Evolutionary conservation across 345 rosid genomes (phyloP).

Genomic region (Eutrema yunnanense): DNA sequence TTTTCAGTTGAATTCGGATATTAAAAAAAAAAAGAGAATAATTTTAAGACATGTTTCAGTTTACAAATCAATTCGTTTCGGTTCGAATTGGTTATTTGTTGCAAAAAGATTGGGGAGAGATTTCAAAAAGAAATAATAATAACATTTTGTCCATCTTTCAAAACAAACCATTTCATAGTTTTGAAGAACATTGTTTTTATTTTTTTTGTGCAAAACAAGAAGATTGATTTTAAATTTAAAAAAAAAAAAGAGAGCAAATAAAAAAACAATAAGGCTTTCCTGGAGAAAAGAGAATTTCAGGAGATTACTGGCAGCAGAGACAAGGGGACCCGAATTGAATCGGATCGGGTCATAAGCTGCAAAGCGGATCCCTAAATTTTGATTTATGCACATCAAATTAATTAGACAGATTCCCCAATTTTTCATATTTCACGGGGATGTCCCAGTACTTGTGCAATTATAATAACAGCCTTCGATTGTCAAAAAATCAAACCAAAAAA

Average conservation of each 20-base stretch:
- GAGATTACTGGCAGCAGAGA: constrained; percentile 36
- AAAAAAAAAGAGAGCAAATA: too few species aligned
- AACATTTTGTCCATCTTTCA: background rate
- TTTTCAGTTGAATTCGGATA: too few species aligned
- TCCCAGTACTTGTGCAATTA: constrained; percentile 35
- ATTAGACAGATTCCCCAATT: constrained; percentile 30
- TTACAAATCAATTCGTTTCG: background rate
- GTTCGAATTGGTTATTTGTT: background rate
- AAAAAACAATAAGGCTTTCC: background rate
- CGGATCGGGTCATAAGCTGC: constrained; percentile 24
- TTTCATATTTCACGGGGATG: constrained; percentile 2
- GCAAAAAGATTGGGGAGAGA: too few species aligned
- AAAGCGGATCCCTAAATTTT: constrained; percentile 35
- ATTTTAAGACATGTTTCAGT: background rate
- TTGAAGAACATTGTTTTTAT: too few species aligned
- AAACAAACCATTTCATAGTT: background rate
- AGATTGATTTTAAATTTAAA: too few species aligned
- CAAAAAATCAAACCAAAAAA: background rate
- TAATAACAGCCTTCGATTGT: background rate
- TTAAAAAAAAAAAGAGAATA: too few species aligned
- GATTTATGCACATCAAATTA: constrained; percentile 20
- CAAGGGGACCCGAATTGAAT: background rate
- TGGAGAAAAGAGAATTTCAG: constrained; percentile 13
- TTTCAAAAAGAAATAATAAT: too few species aligned
- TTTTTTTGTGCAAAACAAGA: too few species aligned